A percentile compares a stretch with the other conserved stretches of the same genome.
Evolutionary conservation across 345 rosid genomes (phyloP).

Genomic region (Salix arbutifolia): DNA sequence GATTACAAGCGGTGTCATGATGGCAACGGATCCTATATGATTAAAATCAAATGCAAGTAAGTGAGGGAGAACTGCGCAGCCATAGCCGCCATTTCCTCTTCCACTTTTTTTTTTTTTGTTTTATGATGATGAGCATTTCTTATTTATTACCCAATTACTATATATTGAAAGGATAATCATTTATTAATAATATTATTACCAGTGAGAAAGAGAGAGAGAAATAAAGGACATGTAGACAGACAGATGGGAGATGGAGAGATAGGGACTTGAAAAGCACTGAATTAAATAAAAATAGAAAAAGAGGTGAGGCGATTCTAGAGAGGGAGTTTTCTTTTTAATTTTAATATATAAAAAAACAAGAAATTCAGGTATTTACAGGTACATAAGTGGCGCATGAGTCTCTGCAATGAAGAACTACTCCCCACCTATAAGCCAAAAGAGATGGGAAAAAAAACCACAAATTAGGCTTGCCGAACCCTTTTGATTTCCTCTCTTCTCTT

Average conservation of each 20-base stretch:
- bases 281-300: conserved; percentile 3
- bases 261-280: conserved; percentile 21
- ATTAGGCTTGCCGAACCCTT: neutral
- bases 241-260: neutral
- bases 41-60: neutral
- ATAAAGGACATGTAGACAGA: conserved; percentile 2
- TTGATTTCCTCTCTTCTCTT: neutral
- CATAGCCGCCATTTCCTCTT: conserved; percentile 65
- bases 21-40: neutral
- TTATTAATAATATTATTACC: neutral
- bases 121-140: conserved; percentile 8
- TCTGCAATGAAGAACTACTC: conserved; percentile 23
- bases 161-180: neutral
- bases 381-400: neutral
- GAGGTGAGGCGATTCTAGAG: conserved; percentile 18
- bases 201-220: neutral
- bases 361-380: conserved; percentile 34
- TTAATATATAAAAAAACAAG: neutral
- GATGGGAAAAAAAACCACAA: neutral
- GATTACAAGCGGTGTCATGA: neutral
- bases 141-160: neutral
- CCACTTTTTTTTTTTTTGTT: neutral
- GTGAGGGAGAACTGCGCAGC: conserved; percentile 40
- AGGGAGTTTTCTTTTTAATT: no score
- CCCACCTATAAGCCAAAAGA: neutral